Base-by-base conservation (phyloP, 225 moss, liverwort and hornwort species). In the Climacium dendroides region DNA sequence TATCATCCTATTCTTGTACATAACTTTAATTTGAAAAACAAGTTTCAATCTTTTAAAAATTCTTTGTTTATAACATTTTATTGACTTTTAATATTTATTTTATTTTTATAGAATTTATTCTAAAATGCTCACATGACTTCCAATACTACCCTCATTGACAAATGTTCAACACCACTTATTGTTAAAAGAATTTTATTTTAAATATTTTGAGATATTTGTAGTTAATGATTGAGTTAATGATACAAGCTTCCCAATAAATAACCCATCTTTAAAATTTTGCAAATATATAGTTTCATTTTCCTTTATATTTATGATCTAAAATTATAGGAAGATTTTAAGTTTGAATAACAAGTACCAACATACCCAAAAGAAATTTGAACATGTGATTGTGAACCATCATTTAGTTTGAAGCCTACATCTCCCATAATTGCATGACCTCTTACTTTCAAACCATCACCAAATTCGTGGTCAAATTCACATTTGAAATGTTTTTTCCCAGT, bases 291-390 rank as follows among this genome's bases (percentile, higher is more conserved):
- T 26, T 86, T 80, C 2, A 37, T 39, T 80, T 80, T n/a, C 11
- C 0, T 13, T 23, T 64, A 30, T 3, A 64, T 3, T 48, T 34
- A 13, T 14, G 12, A 29, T 19, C 1, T 7, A 32, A n/a, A n/a
- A n/a, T n/a, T 43, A 23, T 22, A 78, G 3, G 30, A 2, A 18
- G 4, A 23, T 53, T 37, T 34, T 16, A 54, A 24, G 0, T 32
- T 32, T 78, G 26, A 57, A 35, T 43, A 28, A 35, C 5, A 15
- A 43, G 28, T 55, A 78, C 19, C 7, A 87, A 75, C 89, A 1
- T 75, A 92, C 92, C 90, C 92, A 75, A 92, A 74, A 50, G 90
- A 83, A 87, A 90, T 6, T 28, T 22, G 61, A n/a, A 35, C 41
- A 28, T 19, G 57, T 59, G 35, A 35, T 83, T 54, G 67, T 43